Percentiles rank a stretch among this genome's conserved stretches.
Evolutionary conservation across 2,329 filamentous ascomycete genomes (phyloP).

Genomic region (Trichoderma atrobrunneum): DNA sequence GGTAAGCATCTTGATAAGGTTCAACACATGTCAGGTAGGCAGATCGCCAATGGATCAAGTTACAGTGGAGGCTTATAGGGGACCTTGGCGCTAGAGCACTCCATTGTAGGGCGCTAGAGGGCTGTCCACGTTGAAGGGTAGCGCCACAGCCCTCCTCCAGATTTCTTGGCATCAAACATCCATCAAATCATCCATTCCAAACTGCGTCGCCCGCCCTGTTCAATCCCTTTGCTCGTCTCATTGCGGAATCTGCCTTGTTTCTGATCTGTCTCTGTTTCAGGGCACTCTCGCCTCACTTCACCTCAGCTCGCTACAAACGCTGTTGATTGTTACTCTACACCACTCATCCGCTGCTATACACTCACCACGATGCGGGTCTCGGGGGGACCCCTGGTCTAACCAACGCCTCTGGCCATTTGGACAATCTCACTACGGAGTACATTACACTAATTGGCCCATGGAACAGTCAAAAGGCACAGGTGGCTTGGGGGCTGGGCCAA

Average conservation of each 20-base stretch:
- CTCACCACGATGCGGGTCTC: neutral
- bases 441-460: neutral
- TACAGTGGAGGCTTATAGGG: neutral
- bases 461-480: neutral
- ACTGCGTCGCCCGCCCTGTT: neutral
- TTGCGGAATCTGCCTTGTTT: neutral
- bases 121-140: neutral
- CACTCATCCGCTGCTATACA: neutral
- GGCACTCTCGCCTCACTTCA: neutral
- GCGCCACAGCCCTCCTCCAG: neutral
- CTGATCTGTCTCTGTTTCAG: neutral
- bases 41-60: neutral
- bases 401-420: neutral
- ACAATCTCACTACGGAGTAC: neutral
- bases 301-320: neutral
- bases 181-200: neutral
- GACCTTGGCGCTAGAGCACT: neutral
- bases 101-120: neutral
- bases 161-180: neutral
- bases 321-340: neutral
- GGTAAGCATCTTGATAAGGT: too few species aligned
- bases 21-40: neutral
- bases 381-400: neutral
- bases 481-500: conserved; percentile 15
- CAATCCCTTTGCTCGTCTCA: neutral